A percentile compares a stretch with the other conserved stretches of the same genome.
phyloP scores from a whole-genome alignment of 352 stramenopile genomes.

The Phytophthora vignae region DNA sequence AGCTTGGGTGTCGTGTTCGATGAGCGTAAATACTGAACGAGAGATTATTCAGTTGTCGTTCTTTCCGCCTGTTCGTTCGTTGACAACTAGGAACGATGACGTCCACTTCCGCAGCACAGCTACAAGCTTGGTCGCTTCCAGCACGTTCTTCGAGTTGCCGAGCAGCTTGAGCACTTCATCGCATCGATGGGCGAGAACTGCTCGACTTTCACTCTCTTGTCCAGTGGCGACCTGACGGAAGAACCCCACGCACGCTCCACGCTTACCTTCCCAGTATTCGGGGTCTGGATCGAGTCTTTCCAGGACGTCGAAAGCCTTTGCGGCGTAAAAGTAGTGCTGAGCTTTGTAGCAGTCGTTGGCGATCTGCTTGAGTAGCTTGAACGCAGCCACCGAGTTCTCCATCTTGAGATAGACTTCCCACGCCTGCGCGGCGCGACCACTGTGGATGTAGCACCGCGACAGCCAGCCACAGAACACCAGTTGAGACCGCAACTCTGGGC shows the following conservation, averaged over 20 bases:
- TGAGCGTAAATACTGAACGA: background rate
- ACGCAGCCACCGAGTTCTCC: slow-evolving; percentile 53
- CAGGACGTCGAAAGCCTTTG: slow-evolving; percentile 80
- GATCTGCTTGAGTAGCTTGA: slow-evolving; percentile 67
- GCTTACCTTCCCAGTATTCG: slow-evolving; percentile 83
- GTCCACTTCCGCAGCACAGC: slow-evolving; percentile 57
- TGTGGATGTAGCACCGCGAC: slow-evolving; percentile 60
- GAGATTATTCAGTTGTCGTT: too few relatives aligned
- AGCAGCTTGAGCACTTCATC: slow-evolving; percentile 68
- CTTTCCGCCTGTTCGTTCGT: too few relatives aligned
- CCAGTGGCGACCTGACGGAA: slow-evolving; percentile 64
- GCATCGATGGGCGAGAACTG: slow-evolving; percentile 24
- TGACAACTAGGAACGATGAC: slow-evolving; percentile 8
- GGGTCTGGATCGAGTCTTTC: slow-evolving; percentile 74
- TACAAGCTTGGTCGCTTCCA: slow-evolving; percentile 59
- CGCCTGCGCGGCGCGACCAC: slow-evolving; percentile 37
- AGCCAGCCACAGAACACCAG: slow-evolving; percentile 65
- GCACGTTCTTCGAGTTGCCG: slow-evolving; percentile 56
- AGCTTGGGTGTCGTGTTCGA: background rate
- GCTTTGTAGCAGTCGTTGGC: slow-evolving; percentile 75
- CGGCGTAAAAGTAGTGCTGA: slow-evolving; percentile 66
- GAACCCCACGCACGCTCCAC: slow-evolving; percentile 69
- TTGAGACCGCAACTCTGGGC: slow-evolving; percentile 35
- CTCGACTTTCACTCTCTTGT: slow-evolving; percentile 23
- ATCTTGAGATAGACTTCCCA: slow-evolving; percentile 79